Evolutionary conservation across 2,329 filamentous ascomycete genomes (phyloP), one percentile per base, ranked within the genome.

Genomic region (Gnomoniopsis sp.): DNA sequence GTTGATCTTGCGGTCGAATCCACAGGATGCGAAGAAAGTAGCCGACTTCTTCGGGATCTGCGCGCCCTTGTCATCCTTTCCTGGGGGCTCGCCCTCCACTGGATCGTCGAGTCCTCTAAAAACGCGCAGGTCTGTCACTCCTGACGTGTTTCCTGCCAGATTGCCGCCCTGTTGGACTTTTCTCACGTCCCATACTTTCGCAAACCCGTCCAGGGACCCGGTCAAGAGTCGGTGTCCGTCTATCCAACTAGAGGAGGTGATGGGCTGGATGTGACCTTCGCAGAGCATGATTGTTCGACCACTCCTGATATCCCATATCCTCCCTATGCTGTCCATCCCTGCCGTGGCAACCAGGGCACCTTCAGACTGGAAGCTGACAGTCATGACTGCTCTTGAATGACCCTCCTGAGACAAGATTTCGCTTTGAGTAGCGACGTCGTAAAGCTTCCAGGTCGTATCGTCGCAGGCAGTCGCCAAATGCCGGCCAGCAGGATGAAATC

Each of bases 151-250:
- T 7, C 95, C 93, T 51, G 93, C 95, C 49, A 99, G 89, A 19
- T 89, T 90, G 14, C 91, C 93, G 0, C 85, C 88, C 63, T 88
- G 87, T 66, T 89, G 85, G 51, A 98, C 93, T 67, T 95, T 93
- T 49, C 95, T 87, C 54, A 99, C 82, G 70, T 99, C 95, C 95
- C 95, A 99, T 75, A 93, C 97, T 74, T 97, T 98, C 68, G 96
- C 87, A 84, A 95, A 98, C 19, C 93, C 93, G 70, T 99, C 95
- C 2, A 88, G 91, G 15, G 92, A 96, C 1, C 92, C 93, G 0
- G 92, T 92, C n/a, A 98, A 79, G 10, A 98, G 85, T n/a, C 95
- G 86, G 71, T 96, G 88, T 6, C 93, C 92, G 70, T 99, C 95
- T 0, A 88, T 83, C 95, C 96, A 99, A 72, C 97, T 93, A 6